Conservation (phyloP, 2,329 filamentous ascomycete species). For the Claviceps sp. region DNA sequence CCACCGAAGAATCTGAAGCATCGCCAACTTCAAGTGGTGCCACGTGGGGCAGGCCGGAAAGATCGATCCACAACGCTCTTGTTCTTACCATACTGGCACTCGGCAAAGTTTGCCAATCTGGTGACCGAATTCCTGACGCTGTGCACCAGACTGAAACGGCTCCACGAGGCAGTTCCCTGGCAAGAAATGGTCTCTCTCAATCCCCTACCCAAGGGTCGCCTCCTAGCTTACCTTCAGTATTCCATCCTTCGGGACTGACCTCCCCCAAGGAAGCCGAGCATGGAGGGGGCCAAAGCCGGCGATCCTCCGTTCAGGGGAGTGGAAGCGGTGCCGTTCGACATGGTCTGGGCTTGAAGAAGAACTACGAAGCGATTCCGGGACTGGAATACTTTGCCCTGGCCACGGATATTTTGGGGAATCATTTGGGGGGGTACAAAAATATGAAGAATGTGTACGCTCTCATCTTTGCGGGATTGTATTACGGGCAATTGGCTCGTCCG, state of each 20-base stretch:
- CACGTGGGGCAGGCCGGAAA: constrained; percentile 38
- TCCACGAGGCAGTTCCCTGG: constrained; percentile 22
- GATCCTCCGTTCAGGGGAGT: constrained; percentile 36
- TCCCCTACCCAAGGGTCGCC: constrained; percentile 45
- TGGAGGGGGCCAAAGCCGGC: constrained; percentile 30
- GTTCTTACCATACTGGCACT: constrained; percentile 73
- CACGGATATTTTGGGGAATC: constrained; percentile 71
- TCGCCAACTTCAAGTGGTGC: constrained; percentile 16
- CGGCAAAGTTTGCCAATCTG: constrained; percentile 61
- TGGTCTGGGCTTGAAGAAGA: constrained; percentile 30
- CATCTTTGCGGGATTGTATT: constrained; percentile 76
- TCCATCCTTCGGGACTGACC: constrained; percentile 34
- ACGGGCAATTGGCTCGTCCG: constrained; percentile 74
- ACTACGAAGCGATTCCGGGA: constrained; percentile 78
- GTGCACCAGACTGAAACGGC: constrained; percentile 25
- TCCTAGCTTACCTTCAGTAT: constrained; percentile 29
- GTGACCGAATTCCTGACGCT: constrained; percentile 42
- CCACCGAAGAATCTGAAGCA: constrained; percentile 19
- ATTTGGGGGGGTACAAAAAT: constrained; percentile 64
- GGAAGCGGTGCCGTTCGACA: constrained; percentile 11
- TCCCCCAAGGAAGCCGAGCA: constrained; percentile 38
- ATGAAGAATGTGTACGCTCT: constrained; percentile 75
- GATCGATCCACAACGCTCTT: constrained; percentile 67
- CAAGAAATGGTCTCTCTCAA: constrained; percentile 36
- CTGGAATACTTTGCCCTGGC: constrained; percentile 82